Percentiles rank a stretch among this genome's conserved stretches.
Evolutionary conservation across 306 rosid genomes (phyloP).

Genomic region (Inga leiocalycina): DNA sequence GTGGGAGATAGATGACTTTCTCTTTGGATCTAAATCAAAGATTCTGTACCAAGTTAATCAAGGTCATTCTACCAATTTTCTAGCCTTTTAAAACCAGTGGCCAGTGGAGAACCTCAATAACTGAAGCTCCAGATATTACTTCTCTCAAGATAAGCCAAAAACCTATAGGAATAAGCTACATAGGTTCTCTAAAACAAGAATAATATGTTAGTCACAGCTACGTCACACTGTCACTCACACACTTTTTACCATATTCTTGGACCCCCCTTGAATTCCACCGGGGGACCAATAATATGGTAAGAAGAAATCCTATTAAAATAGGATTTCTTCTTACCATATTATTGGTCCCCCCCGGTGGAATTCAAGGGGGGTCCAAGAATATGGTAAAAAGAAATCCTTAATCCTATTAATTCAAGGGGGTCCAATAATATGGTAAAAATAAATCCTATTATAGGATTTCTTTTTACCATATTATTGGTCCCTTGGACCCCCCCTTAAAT

Average conservation of each 20-base stretch:
- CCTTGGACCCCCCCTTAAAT: too few relatives aligned
- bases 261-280: too few relatives aligned
- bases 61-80: background rate
- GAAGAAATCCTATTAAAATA: too few relatives aligned
- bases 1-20: background rate
- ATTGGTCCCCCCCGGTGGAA: too few relatives aligned
- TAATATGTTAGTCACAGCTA: background rate
- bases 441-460: too few relatives aligned
- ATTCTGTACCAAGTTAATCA: background rate
- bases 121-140: background rate
- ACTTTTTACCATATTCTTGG: background rate
- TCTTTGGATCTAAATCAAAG: constrained; percentile 7
- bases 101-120: background rate
- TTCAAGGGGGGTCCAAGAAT: too few relatives aligned
- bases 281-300: too few relatives aligned
- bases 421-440: too few relatives aligned
- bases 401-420: too few relatives aligned
- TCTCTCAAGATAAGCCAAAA: constrained; percentile 1
- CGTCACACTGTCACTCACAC: background rate
- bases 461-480: too few relatives aligned
- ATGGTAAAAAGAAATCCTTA: too few relatives aligned
- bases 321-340: too few relatives aligned
- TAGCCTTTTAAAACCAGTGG: background rate
- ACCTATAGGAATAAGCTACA: background rate
- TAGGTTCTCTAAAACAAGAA: background rate